Evolutionary conservation across 441 rosid genomes (phyloP), one percentile per base, ranked within the genome.

Genomic region (Pelargonium australe): DNA sequence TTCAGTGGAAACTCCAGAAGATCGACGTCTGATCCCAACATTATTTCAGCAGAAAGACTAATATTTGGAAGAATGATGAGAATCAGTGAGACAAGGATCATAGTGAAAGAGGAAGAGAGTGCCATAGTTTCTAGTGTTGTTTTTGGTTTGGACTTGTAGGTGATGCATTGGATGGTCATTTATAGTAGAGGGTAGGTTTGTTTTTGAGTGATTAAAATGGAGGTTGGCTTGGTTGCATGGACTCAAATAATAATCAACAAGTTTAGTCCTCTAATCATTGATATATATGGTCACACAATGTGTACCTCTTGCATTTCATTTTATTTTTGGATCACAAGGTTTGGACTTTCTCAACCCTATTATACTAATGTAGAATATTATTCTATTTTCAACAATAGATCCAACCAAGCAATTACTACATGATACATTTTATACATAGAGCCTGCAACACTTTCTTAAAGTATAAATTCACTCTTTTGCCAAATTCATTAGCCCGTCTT

Each of bases 1-100:
- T 95, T 95, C 45, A 95, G 62, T 2, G 97, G 89, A 67, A 95
- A 90, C 77, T 90, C 96, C 28, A 91, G 47, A 28, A 90, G 78
- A 75, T 87, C 86, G 14, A 81, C 81, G 68, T 94, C 96, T 8
- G 40, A 23, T 3, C 64, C 64, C 40, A 61, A 5, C 8, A 61
- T n/a, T 14, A 61, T 28, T 12, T 20, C 34, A 28, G 25, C 64
- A 7, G 64, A 61, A 37, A 37, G 8, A 13, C 16, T 3, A 4
- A 1, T 2, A 25, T 61, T 61, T 11, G 16, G 64, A 13, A 20
- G 64, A 61, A 61, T 23, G 16, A 61, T 37, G 40, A 4, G 64
- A 25, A 13, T 40, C 64, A 5, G 31, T 11, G 13, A 61, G 28
- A 5, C 16, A 25, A 61, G 5, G 40, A 37, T 23, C 12, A 61